Percentiles rank a stretch among this genome's conserved stretches.
phyloP scores from a whole-genome alignment of 306 rosid species.

The Vigna mungo region DNA sequence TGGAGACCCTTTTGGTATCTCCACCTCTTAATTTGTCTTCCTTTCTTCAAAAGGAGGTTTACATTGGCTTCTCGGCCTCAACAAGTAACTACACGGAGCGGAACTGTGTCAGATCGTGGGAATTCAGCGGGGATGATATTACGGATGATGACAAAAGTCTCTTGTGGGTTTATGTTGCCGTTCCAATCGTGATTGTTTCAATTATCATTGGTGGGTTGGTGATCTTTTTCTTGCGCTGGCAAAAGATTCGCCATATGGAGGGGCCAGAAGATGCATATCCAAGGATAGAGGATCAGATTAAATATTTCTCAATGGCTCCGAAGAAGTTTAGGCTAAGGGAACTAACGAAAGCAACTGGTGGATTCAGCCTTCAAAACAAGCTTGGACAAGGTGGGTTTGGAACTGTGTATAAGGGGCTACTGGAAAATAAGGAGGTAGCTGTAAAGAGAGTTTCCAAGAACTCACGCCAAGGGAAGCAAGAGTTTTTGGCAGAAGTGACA shows the following conservation, averaged over 20 bases:
- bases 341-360: conserved; percentile 62
- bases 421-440: conserved; percentile 64
- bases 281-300: conserved; percentile 67
- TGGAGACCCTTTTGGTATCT: conserved; percentile 47
- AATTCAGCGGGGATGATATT: conserved; percentile 46
- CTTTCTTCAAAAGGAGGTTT: conserved; percentile 47
- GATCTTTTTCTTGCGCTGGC: conserved; percentile 29
- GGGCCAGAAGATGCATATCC: conserved; percentile 55
- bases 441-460: conserved; percentile 73
- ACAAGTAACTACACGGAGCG: conserved; percentile 60
- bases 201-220: conserved; percentile 39
- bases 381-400: conserved; percentile 91
- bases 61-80: conserved; percentile 75
- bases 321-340: conserved; percentile 56
- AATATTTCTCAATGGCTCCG: conserved; percentile 59
- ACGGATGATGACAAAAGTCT: neutral
- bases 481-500: conserved; percentile 82
- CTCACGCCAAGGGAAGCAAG: conserved; percentile 82
- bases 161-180: conserved; percentile 61
- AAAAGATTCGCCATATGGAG: conserved; percentile 30
- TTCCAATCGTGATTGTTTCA: conserved; percentile 29
- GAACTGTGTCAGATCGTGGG: conserved; percentile 69
- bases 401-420: conserved; percentile 69
- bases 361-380: conserved; percentile 65
- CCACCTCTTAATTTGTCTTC: conserved; percentile 52